A percentile compares a stretch with the other conserved stretches of the same genome.
Conservation (phyloP, 768 basidiomycete species). For the Serendipita sp. region DNA sequence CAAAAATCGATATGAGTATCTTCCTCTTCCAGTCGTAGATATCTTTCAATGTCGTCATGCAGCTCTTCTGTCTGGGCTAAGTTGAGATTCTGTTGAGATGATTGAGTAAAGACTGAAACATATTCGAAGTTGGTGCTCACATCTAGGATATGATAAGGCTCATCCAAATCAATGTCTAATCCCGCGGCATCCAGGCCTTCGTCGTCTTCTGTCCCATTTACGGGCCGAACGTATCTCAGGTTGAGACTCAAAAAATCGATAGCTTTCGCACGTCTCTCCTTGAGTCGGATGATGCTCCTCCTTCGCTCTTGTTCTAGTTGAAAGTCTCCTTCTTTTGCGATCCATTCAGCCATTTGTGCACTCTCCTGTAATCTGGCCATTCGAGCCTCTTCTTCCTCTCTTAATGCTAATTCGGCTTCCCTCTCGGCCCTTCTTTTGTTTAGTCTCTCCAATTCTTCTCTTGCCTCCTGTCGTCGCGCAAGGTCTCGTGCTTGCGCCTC, state of each 20-base stretch:
- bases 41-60: slow-evolving; percentile 86
- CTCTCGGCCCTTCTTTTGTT: slow-evolving; percentile 83
- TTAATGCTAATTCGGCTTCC: slow-evolving; percentile 71
- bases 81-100: slow-evolving; percentile 51
- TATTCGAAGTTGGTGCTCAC: slow-evolving; percentile 31
- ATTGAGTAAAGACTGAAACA: slow-evolving; percentile 10
- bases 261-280: slow-evolving; percentile 96
- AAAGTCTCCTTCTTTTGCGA: slow-evolving; percentile 92
- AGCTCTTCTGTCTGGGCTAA: slow-evolving; percentile 81
- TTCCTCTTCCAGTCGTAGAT: slow-evolving; percentile 70
- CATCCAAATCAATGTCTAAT: slow-evolving; percentile 94
- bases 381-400: slow-evolving; percentile 85
- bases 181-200: slow-evolving; percentile 69
- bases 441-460: slow-evolving; percentile 85
- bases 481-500: slow-evolving; percentile 73
- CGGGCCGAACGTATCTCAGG: slow-evolving; percentile 68
- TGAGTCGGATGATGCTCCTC: slow-evolving; percentile 84
- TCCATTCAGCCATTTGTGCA: slow-evolving; percentile 96
- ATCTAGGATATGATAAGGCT: slow-evolving; percentile 95
- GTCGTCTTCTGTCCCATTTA: slow-evolving; percentile 28
- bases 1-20: slow-evolving; percentile 91
- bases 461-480: slow-evolving; percentile 71
- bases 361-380: slow-evolving; percentile 86
- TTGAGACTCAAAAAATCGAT: slow-evolving; percentile 95
- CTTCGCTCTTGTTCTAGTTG: slow-evolving; percentile 86